These are phyloP conservation scores for Sergeia podlipaevii DNA, from an alignment of 208 protist species.

Conservation along the genomic window DNA sequence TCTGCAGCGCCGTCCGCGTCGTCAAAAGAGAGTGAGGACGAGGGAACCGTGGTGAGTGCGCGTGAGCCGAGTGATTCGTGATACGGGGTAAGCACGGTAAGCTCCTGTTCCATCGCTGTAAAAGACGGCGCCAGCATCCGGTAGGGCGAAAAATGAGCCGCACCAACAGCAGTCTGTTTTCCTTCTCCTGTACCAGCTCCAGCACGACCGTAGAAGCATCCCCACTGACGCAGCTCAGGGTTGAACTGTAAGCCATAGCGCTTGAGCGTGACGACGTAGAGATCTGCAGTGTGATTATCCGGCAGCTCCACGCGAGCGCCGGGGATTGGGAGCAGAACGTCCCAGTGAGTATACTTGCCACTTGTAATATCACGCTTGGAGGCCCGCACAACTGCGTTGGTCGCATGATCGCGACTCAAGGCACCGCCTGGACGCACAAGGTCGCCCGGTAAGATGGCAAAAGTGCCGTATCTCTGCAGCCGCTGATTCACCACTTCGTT, in stretches of 20 bases:
- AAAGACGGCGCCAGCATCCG: conserved; percentile 57
- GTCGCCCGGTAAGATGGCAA: conserved; percentile 78
- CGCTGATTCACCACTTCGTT: conserved; percentile 88
- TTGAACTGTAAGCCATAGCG: conserved; percentile 75
- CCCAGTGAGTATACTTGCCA: conserved; percentile 44
- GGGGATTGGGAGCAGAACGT: conserved; percentile 78
- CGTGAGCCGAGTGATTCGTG: conserved; percentile 16
- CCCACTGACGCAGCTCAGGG: conserved; percentile 75
- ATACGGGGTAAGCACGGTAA: conserved; percentile 34
- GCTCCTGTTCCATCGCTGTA: conserved; percentile 68
- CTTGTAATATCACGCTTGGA: conserved; percentile 50
- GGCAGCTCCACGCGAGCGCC: conserved; percentile 68
- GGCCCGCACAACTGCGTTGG: conserved; percentile 19
- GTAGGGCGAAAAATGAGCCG: conserved; percentile 58
- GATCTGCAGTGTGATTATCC: conserved; percentile 81
- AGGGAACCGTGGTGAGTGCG: not conserved
- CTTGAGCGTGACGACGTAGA: conserved; percentile 82
- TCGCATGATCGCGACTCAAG: not conserved
- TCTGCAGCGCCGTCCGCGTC: not conserved
- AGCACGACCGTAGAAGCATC: conserved; percentile 46
- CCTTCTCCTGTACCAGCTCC: not conserved
- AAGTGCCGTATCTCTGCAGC: conserved; percentile 80
- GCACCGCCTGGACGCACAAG: conserved; percentile 34
- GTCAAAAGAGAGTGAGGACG: too few species aligned
- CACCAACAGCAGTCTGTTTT: not conserved